A percentile compares a stretch with the other conserved stretches of the same genome.
These are phyloP conservation scores for Lasiodiplodia hormozganensis DNA, from an alignment of 2,329 filamentous ascomycete genomes.

Conservation along the genomic window DNA sequence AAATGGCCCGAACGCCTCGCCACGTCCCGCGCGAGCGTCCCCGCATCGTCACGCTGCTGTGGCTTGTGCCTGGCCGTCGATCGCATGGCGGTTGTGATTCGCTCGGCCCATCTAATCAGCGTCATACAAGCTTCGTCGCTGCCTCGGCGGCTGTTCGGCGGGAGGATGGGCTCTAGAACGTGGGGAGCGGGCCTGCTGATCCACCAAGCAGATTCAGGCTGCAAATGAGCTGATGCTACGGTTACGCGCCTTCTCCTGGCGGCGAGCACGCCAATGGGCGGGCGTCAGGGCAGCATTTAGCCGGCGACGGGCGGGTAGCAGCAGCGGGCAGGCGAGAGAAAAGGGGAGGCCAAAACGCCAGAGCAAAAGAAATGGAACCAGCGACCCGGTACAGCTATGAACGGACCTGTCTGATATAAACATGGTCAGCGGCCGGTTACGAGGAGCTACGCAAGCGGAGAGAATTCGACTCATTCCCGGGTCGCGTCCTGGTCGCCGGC, in stretches of 20 bases:
- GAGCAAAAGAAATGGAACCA: constrained; percentile 27
- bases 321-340: constrained; percentile 21
- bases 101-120: constrained; percentile 16
- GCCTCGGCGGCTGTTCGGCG: neutral
- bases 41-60: constrained; percentile 27
- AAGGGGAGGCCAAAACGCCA: constrained; percentile 22
- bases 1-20: constrained; percentile 30
- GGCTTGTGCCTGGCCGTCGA: constrained; percentile 24
- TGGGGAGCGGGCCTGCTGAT: constrained; percentile 19
- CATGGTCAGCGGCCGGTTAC: constrained; percentile 22
- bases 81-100: constrained; percentile 15
- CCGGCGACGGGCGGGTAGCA: constrained; percentile 12
- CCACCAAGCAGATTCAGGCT: constrained; percentile 23
- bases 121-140: constrained; percentile 9
- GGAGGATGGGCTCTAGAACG: constrained; percentile 3
- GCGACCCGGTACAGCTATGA: constrained; percentile 25
- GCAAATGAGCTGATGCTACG: constrained; percentile 27
- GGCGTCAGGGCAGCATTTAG: constrained; percentile 13
- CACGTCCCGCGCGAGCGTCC: constrained; percentile 28
- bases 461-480: constrained; percentile 29
- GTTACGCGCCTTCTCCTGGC: constrained; percentile 19
- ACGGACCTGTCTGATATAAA: constrained; percentile 28
- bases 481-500: constrained; percentile 27
- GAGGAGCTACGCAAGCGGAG: constrained; percentile 28
- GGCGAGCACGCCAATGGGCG: constrained; percentile 11